Base-by-base conservation (phyloP, 2,329 filamentous ascomycete species). In the Calonectria naviculata region DNA sequence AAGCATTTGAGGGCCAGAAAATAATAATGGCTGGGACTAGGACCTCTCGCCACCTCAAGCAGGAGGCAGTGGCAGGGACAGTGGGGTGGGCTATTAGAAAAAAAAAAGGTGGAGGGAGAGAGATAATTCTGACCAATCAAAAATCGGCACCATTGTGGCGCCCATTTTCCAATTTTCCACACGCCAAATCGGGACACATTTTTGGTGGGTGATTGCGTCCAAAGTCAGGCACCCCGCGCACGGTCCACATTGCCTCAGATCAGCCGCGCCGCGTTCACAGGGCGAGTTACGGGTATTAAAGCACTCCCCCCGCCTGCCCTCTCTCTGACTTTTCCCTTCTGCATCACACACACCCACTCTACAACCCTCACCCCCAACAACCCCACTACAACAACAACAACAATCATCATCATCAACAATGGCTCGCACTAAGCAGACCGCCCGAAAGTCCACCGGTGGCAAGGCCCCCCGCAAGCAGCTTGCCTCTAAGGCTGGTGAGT, bases 401-500 rank as follows among this genome's bases (percentile, higher is more conserved):
- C 76, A 74, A 78, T 73, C 81, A 78, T 19, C 68, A 70, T 79
- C 82, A 80, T 71, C 81, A 80, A 84, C 81, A 87, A 91, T 91
- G 89, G 89, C 89, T 79, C 89, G 89, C 81, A 91, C 89, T 75
- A 91, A 91, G 89, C 89, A 91, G 84, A 91, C 89, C 81, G 90
- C 90, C 81, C 90, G 91, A 84, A 92, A 98, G 90, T 93, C 92
- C 85, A 93, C 92, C 81, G 92, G 92, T 91, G 92, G 92, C 89
- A 93, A 93, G 89, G 92, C 92, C 80, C 91, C 91, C 75, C 91
- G 92, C 87, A 99, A 99, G 94, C 95, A 98, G 92, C 95, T 98
- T 83, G 96, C 96, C 81, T 98, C 95, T 90, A 98, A 98, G 94
- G 97, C 96, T 79, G 96, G 79, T 81, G 75, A 79, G 79, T 79